Base-by-base conservation (phyloP, 208 protist species). In the Zelonia costaricensis region DNA sequence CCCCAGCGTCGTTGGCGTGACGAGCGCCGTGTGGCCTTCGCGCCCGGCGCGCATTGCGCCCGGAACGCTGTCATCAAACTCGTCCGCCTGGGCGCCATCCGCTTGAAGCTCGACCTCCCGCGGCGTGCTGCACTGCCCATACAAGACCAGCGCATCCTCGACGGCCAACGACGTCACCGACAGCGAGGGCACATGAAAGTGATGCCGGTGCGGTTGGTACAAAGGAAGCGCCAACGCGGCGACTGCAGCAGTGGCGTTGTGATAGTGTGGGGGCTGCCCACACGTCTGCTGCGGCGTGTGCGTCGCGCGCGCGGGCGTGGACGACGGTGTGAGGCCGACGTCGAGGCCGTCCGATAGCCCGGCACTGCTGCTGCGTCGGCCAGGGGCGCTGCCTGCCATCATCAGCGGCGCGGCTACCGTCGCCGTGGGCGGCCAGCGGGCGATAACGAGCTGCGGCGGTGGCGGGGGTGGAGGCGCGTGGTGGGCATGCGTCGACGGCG, bases 101-200 rank as follows among this genome's bases (percentile, higher is more conserved):
- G 47, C 47, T 5, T 9, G 22, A 12, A 45, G 35, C 12, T 49
- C 43, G 3, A 40, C 42, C 18, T 48, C 55, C 15, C 42, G 55
- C 3, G 55, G 55, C 1, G 55, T 61, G 30, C 42, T 61, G 55
- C 55, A 49, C 42, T 48, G 55, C 27, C 30, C 42, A 0, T 48
- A 55, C 8, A n/a, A 16, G 49, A 20, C 31, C 28, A n/a, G 16
- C 49, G 10, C n/a, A 4, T 25, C 49, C 7, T 25, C 49, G 5
- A 31, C 35, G 15, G 28, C 31, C 30, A 55, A 3, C 8, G 49
- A 55, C 0, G 31, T 27, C 28, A 16, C n/a, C 12, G 28, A 40
- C 3, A 28, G 49, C 4, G 49, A 55, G 49, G 35, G 31, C 28
- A 20, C 31, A 8, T 25, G 31, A 33, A 25, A 40, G 28, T n/a